Conservation (phyloP, 2,329 filamentous ascomycete genomes). For the Didymella sp. region DNA sequence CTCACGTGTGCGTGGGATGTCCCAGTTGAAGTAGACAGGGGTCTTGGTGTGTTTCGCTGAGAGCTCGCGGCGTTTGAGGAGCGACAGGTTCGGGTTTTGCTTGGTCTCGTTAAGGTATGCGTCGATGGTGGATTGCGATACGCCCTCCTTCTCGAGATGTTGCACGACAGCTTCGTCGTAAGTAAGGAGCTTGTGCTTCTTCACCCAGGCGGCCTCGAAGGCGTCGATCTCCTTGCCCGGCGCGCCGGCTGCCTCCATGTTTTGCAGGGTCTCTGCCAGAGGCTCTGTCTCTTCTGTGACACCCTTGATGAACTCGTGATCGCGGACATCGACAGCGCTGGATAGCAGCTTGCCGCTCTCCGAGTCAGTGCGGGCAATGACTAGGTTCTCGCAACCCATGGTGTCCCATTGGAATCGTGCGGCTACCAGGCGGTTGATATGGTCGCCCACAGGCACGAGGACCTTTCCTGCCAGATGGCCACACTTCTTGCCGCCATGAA, state of each 20-base stretch:
- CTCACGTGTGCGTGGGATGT: constrained; percentile 89
- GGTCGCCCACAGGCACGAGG: constrained; percentile 88
- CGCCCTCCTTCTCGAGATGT: constrained; percentile 73
- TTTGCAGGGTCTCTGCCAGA: constrained; percentile 85
- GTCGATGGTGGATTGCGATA: constrained; percentile 68
- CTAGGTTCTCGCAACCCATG: constrained; percentile 93
- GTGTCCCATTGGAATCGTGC: constrained; percentile 97
- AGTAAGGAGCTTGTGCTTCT: constrained; percentile 80
- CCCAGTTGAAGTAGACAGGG: constrained; percentile 85
- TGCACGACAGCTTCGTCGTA: constrained; percentile 89
- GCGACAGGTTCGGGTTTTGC: constrained; percentile 74
- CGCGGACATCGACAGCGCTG: constrained; percentile 88
- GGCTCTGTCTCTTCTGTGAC: constrained; percentile 80
- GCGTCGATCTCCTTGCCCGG: constrained; percentile 80
- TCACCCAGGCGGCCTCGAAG: constrained; percentile 89
- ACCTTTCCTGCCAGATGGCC: constrained; percentile 97
- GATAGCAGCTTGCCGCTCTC: constrained; percentile 91
- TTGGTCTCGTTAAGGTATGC: constrained; percentile 70
- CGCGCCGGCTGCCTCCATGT: constrained; percentile 84
- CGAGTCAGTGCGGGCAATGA: constrained; percentile 94
- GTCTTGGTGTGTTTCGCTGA: constrained; percentile 71
- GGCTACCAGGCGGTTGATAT: constrained; percentile 93
- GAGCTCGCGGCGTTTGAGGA: constrained; percentile 76
- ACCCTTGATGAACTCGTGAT: constrained; percentile 96
- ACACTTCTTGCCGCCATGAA: constrained; percentile 98